These are phyloP conservation scores for Karstenula rhodostoma DNA, from an alignment of 2,329 filamentous ascomycete species.

Conservation along the genomic window DNA sequence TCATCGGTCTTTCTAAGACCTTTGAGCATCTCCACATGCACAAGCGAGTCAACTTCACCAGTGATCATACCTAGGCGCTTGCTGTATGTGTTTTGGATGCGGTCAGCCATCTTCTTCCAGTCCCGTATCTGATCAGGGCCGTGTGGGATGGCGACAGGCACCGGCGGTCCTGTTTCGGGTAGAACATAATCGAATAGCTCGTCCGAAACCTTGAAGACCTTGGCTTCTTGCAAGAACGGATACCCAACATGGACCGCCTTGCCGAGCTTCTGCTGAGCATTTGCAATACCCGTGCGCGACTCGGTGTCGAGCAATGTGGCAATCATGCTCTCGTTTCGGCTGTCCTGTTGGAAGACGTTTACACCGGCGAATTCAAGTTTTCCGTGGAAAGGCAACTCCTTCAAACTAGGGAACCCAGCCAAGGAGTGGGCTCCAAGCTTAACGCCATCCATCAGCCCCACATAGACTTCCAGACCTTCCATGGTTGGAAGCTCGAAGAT, in stretches of 20 bases:
- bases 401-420: constrained; percentile 90
- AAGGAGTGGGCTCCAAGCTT: constrained; percentile 83
- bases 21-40: constrained; percentile 93
- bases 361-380: constrained; percentile 87
- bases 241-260: constrained; percentile 91
- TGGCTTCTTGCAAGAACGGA: constrained; percentile 93
- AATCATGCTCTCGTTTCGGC: constrained; percentile 95
- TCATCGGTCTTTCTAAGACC: constrained; percentile 90
- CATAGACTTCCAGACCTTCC: constrained; percentile 85
- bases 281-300: constrained; percentile 71
- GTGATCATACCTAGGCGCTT: constrained; percentile 90
- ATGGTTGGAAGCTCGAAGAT: constrained; percentile 94
- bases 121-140: constrained; percentile 78
- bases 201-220: constrained; percentile 87
- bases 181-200: constrained; percentile 90
- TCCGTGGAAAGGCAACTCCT: constrained; percentile 84
- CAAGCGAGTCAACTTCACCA: constrained; percentile 84
- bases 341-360: constrained; percentile 94
- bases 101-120: constrained; percentile 83
- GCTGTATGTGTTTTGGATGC: constrained; percentile 86
- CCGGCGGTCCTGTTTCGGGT: constrained; percentile 66
- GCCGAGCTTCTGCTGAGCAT: constrained; percentile 81
- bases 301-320: constrained; percentile 83
- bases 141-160: constrained; percentile 75
- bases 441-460: constrained; percentile 83